Conservation (phyloP, 2,329 filamentous ascomycete species). For the Iodosphaeria phyllophila region DNA sequence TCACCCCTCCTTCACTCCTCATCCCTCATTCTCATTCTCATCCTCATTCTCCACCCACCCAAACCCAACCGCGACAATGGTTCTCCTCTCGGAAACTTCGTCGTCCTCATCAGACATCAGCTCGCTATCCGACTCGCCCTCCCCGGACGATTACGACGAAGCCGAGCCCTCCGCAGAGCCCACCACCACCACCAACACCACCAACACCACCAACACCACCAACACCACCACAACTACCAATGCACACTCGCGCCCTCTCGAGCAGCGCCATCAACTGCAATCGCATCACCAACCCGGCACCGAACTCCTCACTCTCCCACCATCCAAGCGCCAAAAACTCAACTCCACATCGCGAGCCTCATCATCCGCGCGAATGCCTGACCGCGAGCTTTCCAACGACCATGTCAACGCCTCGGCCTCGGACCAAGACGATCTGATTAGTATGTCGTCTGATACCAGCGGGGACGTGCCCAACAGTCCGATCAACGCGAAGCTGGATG, state of each 20-base stretch:
- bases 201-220: too few species aligned
- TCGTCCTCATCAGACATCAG: slow-evolving; percentile 15
- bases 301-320: slow-evolving; percentile 13
- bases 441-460: slow-evolving; percentile 80
- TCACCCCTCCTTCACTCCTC: too few species aligned
- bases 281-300: slow-evolving; percentile 10
- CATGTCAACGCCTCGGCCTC: neutral
- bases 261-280: too few species aligned
- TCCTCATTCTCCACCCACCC: too few species aligned
- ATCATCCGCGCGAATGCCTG: slow-evolving; percentile 29
- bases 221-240: too few species aligned
- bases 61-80: slow-evolving; percentile 4
- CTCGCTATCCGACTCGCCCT: slow-evolving; percentile 13
- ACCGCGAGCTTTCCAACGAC: slow-evolving; percentile 21
- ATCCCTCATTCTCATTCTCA: too few species aligned
- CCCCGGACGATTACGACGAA: slow-evolving; percentile 9
- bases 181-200: too few species aligned
- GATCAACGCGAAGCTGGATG: slow-evolving; percentile 46
- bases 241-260: too few species aligned
- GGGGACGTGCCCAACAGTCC: slow-evolving; percentile 64
- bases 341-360: slow-evolving; percentile 18
- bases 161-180: slow-evolving; percentile 3
- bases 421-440: slow-evolving; percentile 13
- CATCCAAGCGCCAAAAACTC: slow-evolving; percentile 17
- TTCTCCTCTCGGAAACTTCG: slow-evolving; percentile 11